A percentile compares a stretch with the other conserved stretches of the same genome.
Evolutionary conservation across 345 rosid species (phyloP).

Genomic region (Eucalyptus brandiana): DNA sequence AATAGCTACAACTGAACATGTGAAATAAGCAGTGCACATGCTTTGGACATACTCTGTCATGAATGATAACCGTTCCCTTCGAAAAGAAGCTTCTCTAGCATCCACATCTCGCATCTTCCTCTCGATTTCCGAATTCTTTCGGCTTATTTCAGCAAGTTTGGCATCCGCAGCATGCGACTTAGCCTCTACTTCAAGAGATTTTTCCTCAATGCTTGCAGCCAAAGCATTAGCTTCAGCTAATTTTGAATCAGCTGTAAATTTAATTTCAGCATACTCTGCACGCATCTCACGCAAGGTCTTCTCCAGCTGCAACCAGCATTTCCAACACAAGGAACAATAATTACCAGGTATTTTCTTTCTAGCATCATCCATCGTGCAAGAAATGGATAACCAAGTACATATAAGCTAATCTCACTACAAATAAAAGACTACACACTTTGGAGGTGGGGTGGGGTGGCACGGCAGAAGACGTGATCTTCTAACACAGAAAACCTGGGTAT

Average conservation of each 20-base stretch:
- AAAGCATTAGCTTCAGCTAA: slow-evolving; percentile 84
- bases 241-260: slow-evolving; percentile 86
- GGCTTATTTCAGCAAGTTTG: slow-evolving; percentile 82
- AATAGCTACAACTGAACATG: neutral
- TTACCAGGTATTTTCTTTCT: neutral
- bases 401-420: neutral
- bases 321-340: neutral
- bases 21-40: neutral
- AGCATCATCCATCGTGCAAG: neutral
- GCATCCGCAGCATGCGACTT: slow-evolving; percentile 84
- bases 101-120: slow-evolving; percentile 75
- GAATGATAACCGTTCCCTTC: slow-evolving; percentile 70
- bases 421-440: neutral
- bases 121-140: slow-evolving; percentile 73
- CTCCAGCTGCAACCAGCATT: slow-evolving; percentile 12
- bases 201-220: slow-evolving; percentile 66
- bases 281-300: slow-evolving; percentile 80
- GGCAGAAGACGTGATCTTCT: neutral
- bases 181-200: slow-evolving; percentile 75
- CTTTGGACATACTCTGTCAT: slow-evolving; percentile 52
- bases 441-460: neutral
- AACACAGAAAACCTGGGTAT: neutral
- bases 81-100: slow-evolving; percentile 47
- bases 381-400: neutral
- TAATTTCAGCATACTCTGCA: slow-evolving; percentile 79